Conservation (phyloP, 2,329 filamentous ascomycete species). For the Fusarium musae region DNA sequence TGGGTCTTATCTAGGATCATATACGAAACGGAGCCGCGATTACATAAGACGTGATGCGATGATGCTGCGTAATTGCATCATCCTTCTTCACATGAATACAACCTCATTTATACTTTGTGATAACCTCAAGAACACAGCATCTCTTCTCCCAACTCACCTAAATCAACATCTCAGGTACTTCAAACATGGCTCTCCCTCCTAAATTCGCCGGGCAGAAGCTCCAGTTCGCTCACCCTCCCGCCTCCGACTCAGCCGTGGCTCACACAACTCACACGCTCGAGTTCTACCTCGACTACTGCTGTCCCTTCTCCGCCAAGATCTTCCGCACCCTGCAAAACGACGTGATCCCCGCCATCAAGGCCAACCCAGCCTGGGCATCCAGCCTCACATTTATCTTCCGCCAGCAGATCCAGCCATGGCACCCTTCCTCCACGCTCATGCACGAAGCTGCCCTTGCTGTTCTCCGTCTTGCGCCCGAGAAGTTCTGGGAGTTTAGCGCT, state of each 20-base stretch:
- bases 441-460: slow-evolving; percentile 90
- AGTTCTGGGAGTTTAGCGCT: slow-evolving; percentile 84
- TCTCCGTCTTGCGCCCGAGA: slow-evolving; percentile 72
- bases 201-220: slow-evolving; percentile 81
- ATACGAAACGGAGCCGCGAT: slow-evolving; percentile 3
- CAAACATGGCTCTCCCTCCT: slow-evolving; percentile 77
- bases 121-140: not conserved
- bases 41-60: slow-evolving; percentile 31
- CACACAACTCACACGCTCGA: slow-evolving; percentile 69
- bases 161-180: not conserved
- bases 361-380: slow-evolving; percentile 65
- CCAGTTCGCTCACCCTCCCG: slow-evolving; percentile 54
- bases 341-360: slow-evolving; percentile 72
- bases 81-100: slow-evolving; percentile 23
- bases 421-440: slow-evolving; percentile 82
- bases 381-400: slow-evolving; percentile 83
- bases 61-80: slow-evolving; percentile 18
- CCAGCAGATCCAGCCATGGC: slow-evolving; percentile 94
- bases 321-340: slow-evolving; percentile 79
- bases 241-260: slow-evolving; percentile 50
- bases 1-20: not conserved
- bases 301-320: slow-evolving; percentile 74
- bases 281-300: slow-evolving; percentile 88
- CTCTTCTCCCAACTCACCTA: not conserved
- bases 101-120: not conserved